Percentiles rank a stretch among this genome's conserved stretches.
These are phyloP conservation scores for Salix brachista DNA, from an alignment of 345 rosid genomes.

Conservation along the genomic window DNA sequence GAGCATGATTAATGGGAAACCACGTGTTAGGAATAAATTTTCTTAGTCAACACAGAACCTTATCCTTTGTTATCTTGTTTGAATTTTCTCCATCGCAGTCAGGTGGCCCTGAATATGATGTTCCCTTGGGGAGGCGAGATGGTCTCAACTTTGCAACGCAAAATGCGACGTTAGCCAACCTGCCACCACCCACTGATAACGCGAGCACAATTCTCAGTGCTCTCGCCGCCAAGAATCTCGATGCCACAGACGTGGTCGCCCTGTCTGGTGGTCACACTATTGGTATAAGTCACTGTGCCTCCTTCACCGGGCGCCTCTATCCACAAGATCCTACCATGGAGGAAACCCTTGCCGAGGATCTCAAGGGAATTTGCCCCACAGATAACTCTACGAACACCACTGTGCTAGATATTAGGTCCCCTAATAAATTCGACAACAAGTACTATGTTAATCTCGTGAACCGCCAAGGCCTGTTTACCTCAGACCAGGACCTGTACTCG, in stretches of 20 bases:
- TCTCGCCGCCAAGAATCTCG: conserved; percentile 43
- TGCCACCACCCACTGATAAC: conserved; percentile 50
- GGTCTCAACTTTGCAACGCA: conserved; percentile 47
- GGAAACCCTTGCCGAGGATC: conserved; percentile 50
- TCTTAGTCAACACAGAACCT: too few relatives aligned
- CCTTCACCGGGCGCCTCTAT: conserved; percentile 59
- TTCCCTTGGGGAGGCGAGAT: conserved; percentile 76
- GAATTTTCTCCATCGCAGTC: conserved; percentile 33
- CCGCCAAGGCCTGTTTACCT: conserved; percentile 75
- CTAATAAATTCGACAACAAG: conserved; percentile 73
- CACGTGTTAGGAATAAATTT: too few relatives aligned
- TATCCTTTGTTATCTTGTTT: neutral
- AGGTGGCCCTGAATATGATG: conserved; percentile 72
- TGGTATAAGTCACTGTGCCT: conserved; percentile 56
- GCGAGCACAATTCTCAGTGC: conserved; percentile 36
- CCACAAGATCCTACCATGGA: conserved; percentile 86
- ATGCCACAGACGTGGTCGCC: conserved; percentile 69
- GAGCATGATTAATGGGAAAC: too few relatives aligned
- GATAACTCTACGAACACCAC: conserved; percentile 36
- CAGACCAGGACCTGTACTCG: conserved; percentile 76
- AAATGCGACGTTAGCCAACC: conserved; percentile 45
- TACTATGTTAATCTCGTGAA: conserved; percentile 74
- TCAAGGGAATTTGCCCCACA: conserved; percentile 52
- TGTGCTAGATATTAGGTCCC: conserved; percentile 54
- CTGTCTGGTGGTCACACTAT: conserved; percentile 93